A percentile compares a stretch with the other conserved stretches of the same genome.
Conservation (phyloP, 2,329 filamentous ascomycete genomes). For the Calonectria naviculata region DNA sequence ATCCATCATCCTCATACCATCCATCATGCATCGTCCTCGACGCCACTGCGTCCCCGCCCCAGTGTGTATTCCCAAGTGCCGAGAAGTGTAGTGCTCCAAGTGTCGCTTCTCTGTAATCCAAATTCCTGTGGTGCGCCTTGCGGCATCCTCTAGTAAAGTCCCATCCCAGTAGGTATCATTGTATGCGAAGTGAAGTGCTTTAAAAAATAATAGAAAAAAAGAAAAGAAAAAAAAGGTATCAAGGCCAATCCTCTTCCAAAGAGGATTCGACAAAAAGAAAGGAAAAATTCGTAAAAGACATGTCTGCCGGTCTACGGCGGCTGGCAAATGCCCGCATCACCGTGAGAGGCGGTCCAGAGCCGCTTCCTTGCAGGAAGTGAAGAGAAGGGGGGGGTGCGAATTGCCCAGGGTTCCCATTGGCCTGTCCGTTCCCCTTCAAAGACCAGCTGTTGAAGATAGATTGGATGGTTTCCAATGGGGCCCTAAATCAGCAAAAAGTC, state of each 20-base stretch:
- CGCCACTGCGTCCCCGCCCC: conserved; percentile 28
- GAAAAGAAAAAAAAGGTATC: conserved; percentile 35
- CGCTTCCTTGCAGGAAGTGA: conserved; percentile 36
- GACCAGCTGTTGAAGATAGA: conserved; percentile 49
- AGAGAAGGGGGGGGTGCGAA: conserved; percentile 29
- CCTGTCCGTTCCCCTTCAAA: conserved; percentile 46
- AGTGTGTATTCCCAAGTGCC: conserved; percentile 36
- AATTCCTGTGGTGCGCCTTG: conserved; percentile 48
- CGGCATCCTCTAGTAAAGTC: conserved; percentile 51
- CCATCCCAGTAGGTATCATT: conserved; percentile 49
- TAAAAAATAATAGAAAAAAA: conserved; percentile 34
- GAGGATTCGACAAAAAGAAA: conserved; percentile 32
- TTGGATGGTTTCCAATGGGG: conserved; percentile 16
- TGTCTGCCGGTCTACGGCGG: conserved; percentile 32
- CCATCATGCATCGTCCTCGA: conserved; percentile 34
- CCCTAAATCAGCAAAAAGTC: conserved; percentile 88
- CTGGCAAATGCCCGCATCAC: conserved; percentile 52
- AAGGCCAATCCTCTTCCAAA: conserved; percentile 39
- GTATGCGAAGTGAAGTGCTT: conserved; percentile 40
- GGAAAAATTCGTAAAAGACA: conserved; percentile 31
- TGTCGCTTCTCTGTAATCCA: conserved; percentile 42
- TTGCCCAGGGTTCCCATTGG: conserved; percentile 25
- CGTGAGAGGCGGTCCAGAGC: conserved; percentile 40
- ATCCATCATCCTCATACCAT: conserved; percentile 22
- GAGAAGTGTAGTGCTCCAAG: conserved; percentile 44